Evolutionary conservation across 1,284 basidiomycete genomes (phyloP).

Genomic region (Trichosporon coremiiforme): DNA sequence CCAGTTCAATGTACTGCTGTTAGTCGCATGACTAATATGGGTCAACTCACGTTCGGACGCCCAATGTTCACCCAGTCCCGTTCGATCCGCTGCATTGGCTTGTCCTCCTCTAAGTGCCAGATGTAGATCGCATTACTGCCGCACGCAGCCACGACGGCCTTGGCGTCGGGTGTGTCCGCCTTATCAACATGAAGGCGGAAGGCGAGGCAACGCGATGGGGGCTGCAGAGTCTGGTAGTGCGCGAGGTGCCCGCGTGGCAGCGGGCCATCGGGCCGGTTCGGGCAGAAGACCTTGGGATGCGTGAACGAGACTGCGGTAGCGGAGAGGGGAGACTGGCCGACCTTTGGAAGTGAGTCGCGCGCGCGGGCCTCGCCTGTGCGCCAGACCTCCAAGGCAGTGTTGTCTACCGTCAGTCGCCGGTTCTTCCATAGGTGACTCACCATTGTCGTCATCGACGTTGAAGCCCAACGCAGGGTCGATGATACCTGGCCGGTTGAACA

Average conservation of each 20-base stretch:
- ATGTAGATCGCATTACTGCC: slow-evolving; percentile 42
- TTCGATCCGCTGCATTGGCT: slow-evolving; percentile 34
- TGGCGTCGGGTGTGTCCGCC: slow-evolving; percentile 29
- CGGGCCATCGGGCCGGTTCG: slow-evolving; percentile 15
- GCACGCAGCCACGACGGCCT: slow-evolving; percentile 40
- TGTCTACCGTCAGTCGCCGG: slow-evolving; percentile 11
- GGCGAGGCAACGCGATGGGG: slow-evolving; percentile 41
- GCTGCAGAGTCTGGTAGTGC: slow-evolving; percentile 41
- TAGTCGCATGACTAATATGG: not conserved
- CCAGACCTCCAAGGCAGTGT: slow-evolving; percentile 38
- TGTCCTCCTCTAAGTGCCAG: slow-evolving; percentile 46
- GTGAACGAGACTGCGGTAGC: slow-evolving; percentile 31
- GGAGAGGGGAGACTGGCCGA: slow-evolving; percentile 22
- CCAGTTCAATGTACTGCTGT: slow-evolving; percentile 53
- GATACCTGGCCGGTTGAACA: slow-evolving; percentile 34
- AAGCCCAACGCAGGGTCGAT: slow-evolving; percentile 20
- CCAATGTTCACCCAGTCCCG: slow-evolving; percentile 29
- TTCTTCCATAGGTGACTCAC: not conserved
- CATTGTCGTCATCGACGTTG: slow-evolving; percentile 19
- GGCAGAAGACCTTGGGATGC: slow-evolving; percentile 17
- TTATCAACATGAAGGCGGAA: slow-evolving; percentile 46
- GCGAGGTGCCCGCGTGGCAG: slow-evolving; percentile 46
- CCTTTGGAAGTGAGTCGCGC: slow-evolving; percentile 21
- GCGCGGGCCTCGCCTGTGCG: slow-evolving; percentile 36
- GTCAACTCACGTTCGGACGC: slow-evolving; percentile 35